Evolutionary conservation across 1,284 basidiomycete genomes (phyloP).

Genomic region (Veloboletus limbatus): DNA sequence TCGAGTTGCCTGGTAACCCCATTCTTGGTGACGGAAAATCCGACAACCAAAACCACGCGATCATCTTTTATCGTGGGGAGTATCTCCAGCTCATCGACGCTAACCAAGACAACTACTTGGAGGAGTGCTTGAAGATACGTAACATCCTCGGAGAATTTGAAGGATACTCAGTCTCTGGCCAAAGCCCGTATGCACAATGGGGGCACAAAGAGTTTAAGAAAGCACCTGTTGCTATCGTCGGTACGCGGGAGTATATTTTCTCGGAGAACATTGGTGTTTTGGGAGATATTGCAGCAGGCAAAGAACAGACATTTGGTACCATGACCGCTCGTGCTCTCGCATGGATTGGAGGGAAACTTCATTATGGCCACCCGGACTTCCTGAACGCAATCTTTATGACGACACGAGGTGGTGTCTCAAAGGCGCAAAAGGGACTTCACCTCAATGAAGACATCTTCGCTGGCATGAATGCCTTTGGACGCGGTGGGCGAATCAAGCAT

Average conservation of each 20-base stretch:
- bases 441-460: constrained; percentile 99
- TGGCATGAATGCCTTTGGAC: constrained; percentile 98
- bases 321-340: constrained; percentile 94
- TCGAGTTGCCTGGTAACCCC: constrained; percentile 98
- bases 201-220: constrained; percentile 90
- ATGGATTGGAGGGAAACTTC: constrained; percentile 98
- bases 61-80: constrained; percentile 98
- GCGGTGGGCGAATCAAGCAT: constrained; percentile 99
- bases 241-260: constrained; percentile 99
- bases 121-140: constrained; percentile 98
- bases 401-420: constrained; percentile 97
- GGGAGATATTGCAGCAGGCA: constrained; percentile 98
- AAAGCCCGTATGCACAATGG: constrained; percentile 94
- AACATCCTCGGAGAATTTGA: constrained; percentile 98
- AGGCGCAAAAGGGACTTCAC: constrained; percentile 98
- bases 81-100: constrained; percentile 99
- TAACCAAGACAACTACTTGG: constrained; percentile 99
- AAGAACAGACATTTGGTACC: constrained; percentile 99
- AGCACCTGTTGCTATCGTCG: constrained; percentile 94
- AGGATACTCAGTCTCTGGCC: constrained; percentile 86
- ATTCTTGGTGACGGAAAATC: constrained; percentile 99
- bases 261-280: constrained; percentile 99
- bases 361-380: constrained; percentile 99
- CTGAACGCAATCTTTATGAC: constrained; percentile 98
- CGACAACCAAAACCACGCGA: constrained; percentile 99